Conservation (phyloP, 106 monocot genomes). For the Dactylorhiza incarnata region DNA sequence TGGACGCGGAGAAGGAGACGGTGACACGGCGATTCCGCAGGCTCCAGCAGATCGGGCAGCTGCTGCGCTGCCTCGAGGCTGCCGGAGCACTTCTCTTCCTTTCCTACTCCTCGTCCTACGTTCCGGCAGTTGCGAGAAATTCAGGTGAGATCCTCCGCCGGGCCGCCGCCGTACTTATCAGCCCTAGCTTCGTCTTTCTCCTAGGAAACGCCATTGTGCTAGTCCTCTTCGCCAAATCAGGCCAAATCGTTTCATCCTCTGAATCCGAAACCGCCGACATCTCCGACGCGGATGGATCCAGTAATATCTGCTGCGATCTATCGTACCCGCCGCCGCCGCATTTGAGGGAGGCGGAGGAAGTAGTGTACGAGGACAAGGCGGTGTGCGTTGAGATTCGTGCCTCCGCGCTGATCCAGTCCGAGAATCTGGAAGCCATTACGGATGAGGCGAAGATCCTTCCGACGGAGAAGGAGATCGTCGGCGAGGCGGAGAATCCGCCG, state of each 20-base stretch:
- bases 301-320: constrained; percentile 11
- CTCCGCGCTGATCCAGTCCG: constrained; percentile 19
- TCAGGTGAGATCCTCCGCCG: constrained; percentile 28
- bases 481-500: background rate
- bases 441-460: constrained; percentile 28
- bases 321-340: constrained; percentile 6
- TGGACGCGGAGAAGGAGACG: constrained; percentile 26
- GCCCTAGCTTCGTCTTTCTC: constrained; percentile 50
- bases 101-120: constrained; percentile 21
- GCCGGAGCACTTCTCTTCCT: constrained; percentile 20
- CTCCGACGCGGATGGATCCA: background rate
- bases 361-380: constrained; percentile 46
- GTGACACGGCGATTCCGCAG: constrained; percentile 22
- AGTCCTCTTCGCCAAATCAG: constrained; percentile 37
- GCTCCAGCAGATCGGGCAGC: constrained; percentile 6
- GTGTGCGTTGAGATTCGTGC: constrained; percentile 26
- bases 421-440: constrained; percentile 6
- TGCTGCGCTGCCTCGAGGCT: constrained; percentile 24
- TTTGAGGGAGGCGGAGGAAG: constrained; percentile 8
- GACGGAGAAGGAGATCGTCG: constrained; percentile 27
- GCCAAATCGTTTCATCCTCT: constrained; percentile 5
- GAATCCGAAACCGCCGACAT: background rate
- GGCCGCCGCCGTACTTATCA: constrained; percentile 20
- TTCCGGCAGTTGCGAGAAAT: constrained; percentile 21
- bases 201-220: constrained; percentile 60